Evolutionary conservation across 2,329 filamentous ascomycete species (phyloP).

Genomic region (Xylaria sp.): DNA sequence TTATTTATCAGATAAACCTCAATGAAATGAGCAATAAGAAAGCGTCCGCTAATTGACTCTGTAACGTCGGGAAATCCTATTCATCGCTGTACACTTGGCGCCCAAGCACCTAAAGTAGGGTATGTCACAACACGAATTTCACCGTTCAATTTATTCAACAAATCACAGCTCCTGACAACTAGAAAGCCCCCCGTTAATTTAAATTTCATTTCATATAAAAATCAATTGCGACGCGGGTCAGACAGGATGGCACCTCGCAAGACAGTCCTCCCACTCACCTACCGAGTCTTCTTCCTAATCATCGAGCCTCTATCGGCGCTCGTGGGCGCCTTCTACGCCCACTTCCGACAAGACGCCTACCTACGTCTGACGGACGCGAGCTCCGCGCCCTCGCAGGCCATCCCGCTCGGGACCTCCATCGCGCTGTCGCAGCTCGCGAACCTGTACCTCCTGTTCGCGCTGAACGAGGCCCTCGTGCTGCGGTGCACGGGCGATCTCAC

Average conservation of each 20-base stretch:
- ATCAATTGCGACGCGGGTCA: neutral
- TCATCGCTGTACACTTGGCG: neutral
- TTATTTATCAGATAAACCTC: neutral
- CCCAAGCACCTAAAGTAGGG: neutral
- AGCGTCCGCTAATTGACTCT: neutral
- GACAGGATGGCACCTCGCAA: constrained; percentile 42
- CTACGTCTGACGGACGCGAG: constrained; percentile 68
- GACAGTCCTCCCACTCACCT: constrained; percentile 64
- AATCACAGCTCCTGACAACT: constrained; percentile 7
- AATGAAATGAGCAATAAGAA: neutral
- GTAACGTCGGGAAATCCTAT: neutral
- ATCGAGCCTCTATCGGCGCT: constrained; percentile 71
- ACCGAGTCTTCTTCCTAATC: constrained; percentile 79
- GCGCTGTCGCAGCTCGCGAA: constrained; percentile 80
- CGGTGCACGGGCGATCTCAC: constrained; percentile 72
- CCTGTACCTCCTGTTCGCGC: constrained; percentile 78
- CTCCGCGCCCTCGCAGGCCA: constrained; percentile 54
- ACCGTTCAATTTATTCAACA: neutral
- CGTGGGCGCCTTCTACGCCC: constrained; percentile 62
- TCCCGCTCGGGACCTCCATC: constrained; percentile 71
- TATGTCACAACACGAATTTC: neutral
- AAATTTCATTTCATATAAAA: neutral
- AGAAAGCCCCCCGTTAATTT: neutral
- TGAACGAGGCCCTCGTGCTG: constrained; percentile 81
- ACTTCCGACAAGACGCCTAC: constrained; percentile 65